Conservation (phyloP, 2,329 filamentous ascomycete genomes). For the Chrysoporthe puriensis region DNA sequence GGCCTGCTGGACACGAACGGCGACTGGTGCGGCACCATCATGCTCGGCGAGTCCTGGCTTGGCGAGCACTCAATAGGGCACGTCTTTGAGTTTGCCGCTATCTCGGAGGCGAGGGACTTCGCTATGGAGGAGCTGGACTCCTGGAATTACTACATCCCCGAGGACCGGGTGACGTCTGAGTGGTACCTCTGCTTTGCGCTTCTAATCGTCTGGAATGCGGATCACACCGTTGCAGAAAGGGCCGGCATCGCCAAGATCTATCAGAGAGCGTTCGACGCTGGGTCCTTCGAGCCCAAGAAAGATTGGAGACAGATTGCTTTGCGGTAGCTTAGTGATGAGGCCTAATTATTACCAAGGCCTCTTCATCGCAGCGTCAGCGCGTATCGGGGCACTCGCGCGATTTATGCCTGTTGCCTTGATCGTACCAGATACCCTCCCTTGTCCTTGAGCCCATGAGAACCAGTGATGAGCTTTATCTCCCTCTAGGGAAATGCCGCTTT, state of each 20-base stretch:
- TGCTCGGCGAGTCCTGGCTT: constrained; percentile 3
- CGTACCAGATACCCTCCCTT: too few species aligned
- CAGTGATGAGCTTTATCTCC: too few species aligned
- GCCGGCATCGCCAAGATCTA: not conserved
- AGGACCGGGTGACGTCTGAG: constrained; percentile 2
- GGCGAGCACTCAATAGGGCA: not conserved
- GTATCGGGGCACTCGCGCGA: too few species aligned
- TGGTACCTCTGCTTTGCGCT: constrained; percentile 5
- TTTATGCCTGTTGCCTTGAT: too few species aligned
- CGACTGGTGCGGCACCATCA: constrained; percentile 4
- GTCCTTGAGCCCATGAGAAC: too few species aligned
- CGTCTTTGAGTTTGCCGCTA: constrained; percentile 7
- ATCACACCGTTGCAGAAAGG: constrained; percentile 1
- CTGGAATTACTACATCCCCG: constrained; percentile 8
- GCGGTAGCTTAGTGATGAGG: not conserved
- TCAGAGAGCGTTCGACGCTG: constrained; percentile 4
- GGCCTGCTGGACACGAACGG: not conserved
- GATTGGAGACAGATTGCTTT: constrained; percentile 10
- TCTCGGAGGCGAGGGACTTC: constrained; percentile 10
- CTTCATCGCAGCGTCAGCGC: too few species aligned
- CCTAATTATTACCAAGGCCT: too few species aligned
- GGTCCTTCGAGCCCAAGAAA: not conserved
- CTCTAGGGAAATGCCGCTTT: too few species aligned
- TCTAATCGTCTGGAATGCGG: constrained; percentile 10
- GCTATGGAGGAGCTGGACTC: not conserved